Percentiles rank a stretch among this genome's conserved stretches.
Conservation (phyloP, 73 alveolate species). For the Paraurostyla sp. region DNA sequence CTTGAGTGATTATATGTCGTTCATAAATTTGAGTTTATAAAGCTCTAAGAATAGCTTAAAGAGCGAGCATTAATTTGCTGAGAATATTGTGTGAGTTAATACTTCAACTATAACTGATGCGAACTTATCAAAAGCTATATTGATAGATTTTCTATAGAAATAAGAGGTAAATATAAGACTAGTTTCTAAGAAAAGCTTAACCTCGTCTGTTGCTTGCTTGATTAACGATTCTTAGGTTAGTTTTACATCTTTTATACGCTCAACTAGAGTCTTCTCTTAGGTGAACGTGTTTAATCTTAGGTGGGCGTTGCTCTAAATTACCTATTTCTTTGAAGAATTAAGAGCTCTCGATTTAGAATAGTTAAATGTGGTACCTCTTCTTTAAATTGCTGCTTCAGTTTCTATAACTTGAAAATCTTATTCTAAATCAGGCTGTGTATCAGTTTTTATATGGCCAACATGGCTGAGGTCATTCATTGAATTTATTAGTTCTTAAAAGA, state of each 20-base stretch:
- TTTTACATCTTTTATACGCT: neutral
- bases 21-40: neutral
- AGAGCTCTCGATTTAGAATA: too few species aligned
- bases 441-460: too few species aligned
- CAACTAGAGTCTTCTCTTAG: neutral
- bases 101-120: conserved; percentile 22
- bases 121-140: conserved; percentile 34
- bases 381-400: too few species aligned
- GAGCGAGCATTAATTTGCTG: neutral
- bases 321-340: too few species aligned
- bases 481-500: neutral
- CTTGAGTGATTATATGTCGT: neutral
- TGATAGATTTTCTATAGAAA: conserved; percentile 31
- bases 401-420: too few species aligned
- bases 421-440: too few species aligned
- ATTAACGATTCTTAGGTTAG: neutral
- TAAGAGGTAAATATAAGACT: neutral
- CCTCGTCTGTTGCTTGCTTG: neutral
- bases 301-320: too few species aligned
- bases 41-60: neutral
- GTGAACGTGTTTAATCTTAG: too few species aligned
- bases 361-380: too few species aligned
- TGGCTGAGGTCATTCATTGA: neutral
- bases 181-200: neutral
- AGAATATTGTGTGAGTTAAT: neutral